phyloP scores from a whole-genome alignment of 2,329 filamentous ascomycete genomes.

The Biscogniauxia mediterranea region DNA sequence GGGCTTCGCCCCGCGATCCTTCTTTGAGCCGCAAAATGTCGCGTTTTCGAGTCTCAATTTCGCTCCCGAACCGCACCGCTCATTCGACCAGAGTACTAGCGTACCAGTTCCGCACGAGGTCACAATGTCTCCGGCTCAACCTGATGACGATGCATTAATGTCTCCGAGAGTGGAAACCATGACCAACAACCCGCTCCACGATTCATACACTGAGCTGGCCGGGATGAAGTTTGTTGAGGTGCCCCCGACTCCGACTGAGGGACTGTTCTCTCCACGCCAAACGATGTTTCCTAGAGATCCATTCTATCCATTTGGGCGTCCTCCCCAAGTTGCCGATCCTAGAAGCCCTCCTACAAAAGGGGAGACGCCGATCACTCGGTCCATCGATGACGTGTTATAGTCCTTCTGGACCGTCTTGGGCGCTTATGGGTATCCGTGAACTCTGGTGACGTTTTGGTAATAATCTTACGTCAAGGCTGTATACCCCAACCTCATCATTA shows the following conservation, averaged over 20 bases:
- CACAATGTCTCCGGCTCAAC: slow-evolving; percentile 34
- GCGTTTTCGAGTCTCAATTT: slow-evolving; percentile 41
- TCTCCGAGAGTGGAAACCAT: slow-evolving; percentile 73
- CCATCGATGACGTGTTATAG: slow-evolving; percentile 75
- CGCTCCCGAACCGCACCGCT: slow-evolving; percentile 24
- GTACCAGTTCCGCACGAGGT: slow-evolving; percentile 33
- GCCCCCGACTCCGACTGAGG: slow-evolving; percentile 50
- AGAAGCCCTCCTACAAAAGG: slow-evolving; percentile 73
- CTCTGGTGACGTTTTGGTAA: not conserved
- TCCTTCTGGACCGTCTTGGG: not conserved
- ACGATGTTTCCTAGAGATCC: slow-evolving; percentile 54
- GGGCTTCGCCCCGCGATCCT: slow-evolving; percentile 42
- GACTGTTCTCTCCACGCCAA: slow-evolving; percentile 52
- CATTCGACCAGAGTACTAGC: slow-evolving; percentile 18
- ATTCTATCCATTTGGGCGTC: slow-evolving; percentile 51
- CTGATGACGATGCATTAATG: slow-evolving; percentile 57
- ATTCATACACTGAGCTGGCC: slow-evolving; percentile 40
- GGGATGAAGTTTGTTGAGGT: slow-evolving; percentile 54
- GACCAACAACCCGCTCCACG: slow-evolving; percentile 64
- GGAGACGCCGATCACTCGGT: slow-evolving; percentile 71
- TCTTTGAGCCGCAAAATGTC: slow-evolving; percentile 39
- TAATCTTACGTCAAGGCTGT: not conserved
- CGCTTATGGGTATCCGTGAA: not conserved
- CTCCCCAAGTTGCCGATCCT: slow-evolving; percentile 59
- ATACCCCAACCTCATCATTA: not conserved